Evolutionary conservation across 768 basidiomycete genomes (phyloP), one percentile per base, ranked within the genome.

Genomic region (Krasilnikovozyma curviuscula): DNA sequence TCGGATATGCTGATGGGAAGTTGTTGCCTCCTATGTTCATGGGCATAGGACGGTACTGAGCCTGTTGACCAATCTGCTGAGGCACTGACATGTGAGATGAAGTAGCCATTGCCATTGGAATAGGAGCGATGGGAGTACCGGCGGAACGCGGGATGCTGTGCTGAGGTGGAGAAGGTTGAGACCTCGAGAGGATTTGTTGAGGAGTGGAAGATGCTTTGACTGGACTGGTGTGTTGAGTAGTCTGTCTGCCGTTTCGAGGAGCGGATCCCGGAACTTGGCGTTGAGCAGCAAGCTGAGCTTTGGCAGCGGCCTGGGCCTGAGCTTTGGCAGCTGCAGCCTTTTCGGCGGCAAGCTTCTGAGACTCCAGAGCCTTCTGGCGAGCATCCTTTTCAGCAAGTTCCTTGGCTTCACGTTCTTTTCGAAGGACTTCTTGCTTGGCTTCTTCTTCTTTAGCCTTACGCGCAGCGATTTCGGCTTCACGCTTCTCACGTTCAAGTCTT

Each of bases 401-500:
- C 16, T 52, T 44, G 2, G 57, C 55, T 49, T 70, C 63, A 37
- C 53, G 52, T 30, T 62, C 64, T 55, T 56, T 59, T 40, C 58
- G 59, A n/a, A 54, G 56, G 5, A 50, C 47, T 37, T 64, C 61
- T 40, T 59, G 53, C 13, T 54, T 44, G 14, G 53, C 54, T 31
- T 54, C 58, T 33, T 57, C 56, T 34, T 56, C 49, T 10, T 55
- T 48, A 30, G 47, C 67, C 56, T 76, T 74, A 49, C 79, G 77
- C 53, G 80, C 50, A 4, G 23, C 32, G 23, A 41, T 46, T 12
- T 46, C 45, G 23, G 44, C 50, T n/a, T 33, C 44, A 33, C 39
- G 35, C 9, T 34, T 30, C 18, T 33, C 50, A 30, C 45, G 45
- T 23, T 46, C 50, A 21, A 41, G 45, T 27, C 45, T 31, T 32